phyloP scores from a whole-genome alignment of 768 basidiomycete genomes.

The Lactarius quietus region DNA sequence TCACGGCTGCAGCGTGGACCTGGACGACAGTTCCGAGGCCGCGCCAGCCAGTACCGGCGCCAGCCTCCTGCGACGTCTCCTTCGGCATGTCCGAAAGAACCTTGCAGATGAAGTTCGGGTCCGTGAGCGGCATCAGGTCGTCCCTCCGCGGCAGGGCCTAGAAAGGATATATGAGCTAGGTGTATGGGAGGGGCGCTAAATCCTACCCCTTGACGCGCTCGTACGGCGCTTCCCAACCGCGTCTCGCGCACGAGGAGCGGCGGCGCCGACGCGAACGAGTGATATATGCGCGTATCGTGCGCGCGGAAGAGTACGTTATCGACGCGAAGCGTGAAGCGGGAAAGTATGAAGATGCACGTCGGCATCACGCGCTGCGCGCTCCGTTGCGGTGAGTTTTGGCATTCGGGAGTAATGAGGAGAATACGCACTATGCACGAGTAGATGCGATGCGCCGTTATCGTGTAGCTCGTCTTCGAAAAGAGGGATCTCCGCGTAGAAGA shows the following conservation, averaged over 20 bases:
- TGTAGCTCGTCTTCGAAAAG: slow-evolving; percentile 96
- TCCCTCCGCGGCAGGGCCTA: slow-evolving; percentile 68
- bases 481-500: slow-evolving; percentile 94
- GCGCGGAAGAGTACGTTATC: slow-evolving; percentile 83
- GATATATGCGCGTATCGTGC: slow-evolving; percentile 86
- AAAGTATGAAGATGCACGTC: slow-evolving; percentile 82
- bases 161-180: neutral
- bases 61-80: slow-evolving; percentile 53
- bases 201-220: slow-evolving; percentile 70
- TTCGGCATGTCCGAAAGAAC: slow-evolving; percentile 59
- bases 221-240: slow-evolving; percentile 89
- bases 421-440: slow-evolving; percentile 83
- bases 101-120: slow-evolving; percentile 77
- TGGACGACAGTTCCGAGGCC: slow-evolving; percentile 68
- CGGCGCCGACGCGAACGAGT: slow-evolving; percentile 66
- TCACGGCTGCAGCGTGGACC: slow-evolving; percentile 38
- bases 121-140: slow-evolving; percentile 86
- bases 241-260: slow-evolving; percentile 72
- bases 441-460: slow-evolving; percentile 87
- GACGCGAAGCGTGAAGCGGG: slow-evolving; percentile 86
- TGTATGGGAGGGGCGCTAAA: neutral
- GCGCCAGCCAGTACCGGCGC: slow-evolving; percentile 80
- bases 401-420: neutral
- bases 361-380: slow-evolving; percentile 88
- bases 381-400: neutral